These are phyloP conservation scores for Caryopteris hybrid DNA, from an alignment of 305 asterid species.

Conservation along the genomic window DNA sequence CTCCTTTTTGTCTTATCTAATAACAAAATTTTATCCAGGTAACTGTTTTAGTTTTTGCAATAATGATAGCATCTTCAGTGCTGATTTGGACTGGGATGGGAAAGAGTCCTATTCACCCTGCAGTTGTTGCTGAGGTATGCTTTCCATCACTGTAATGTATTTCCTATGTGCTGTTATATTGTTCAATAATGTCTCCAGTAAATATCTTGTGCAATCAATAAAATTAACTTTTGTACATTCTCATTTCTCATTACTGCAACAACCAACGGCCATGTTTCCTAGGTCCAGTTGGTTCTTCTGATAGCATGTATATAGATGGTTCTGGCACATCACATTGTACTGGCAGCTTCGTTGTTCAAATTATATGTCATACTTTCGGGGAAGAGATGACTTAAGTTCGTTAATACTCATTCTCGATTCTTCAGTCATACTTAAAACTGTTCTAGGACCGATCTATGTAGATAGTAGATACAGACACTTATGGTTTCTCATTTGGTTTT, in stretches of 20 bases:
- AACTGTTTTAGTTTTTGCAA: slow-evolving; percentile 51
- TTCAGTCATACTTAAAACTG: too few relatives aligned
- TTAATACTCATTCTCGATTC: background rate
- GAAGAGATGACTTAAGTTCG: background rate
- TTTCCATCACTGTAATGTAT: slow-evolving; percentile 6
- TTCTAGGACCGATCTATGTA: too few relatives aligned
- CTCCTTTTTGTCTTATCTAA: slow-evolving; percentile 10
- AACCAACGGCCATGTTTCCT: background rate
- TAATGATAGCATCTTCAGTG: slow-evolving; percentile 68
- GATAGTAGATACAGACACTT: too few relatives aligned
- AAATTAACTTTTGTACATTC: background rate
- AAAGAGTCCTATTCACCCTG: slow-evolving; percentile 53
- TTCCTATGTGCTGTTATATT: background rate
- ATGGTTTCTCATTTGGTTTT: slow-evolving; percentile 11
- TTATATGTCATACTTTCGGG: background rate
- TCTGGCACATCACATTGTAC: background rate
- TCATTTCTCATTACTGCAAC: background rate
- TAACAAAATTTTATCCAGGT: slow-evolving; percentile 47
- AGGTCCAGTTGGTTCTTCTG: background rate
- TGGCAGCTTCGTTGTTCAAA: background rate
- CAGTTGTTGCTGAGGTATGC: slow-evolving; percentile 79
- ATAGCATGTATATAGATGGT: background rate
- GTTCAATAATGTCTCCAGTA: background rate
- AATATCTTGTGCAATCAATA: background rate
- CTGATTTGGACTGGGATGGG: slow-evolving; percentile 81